phyloP scores from a whole-genome alignment of 1,284 basidiomycete genomes.

The Fomes fomentarius region DNA sequence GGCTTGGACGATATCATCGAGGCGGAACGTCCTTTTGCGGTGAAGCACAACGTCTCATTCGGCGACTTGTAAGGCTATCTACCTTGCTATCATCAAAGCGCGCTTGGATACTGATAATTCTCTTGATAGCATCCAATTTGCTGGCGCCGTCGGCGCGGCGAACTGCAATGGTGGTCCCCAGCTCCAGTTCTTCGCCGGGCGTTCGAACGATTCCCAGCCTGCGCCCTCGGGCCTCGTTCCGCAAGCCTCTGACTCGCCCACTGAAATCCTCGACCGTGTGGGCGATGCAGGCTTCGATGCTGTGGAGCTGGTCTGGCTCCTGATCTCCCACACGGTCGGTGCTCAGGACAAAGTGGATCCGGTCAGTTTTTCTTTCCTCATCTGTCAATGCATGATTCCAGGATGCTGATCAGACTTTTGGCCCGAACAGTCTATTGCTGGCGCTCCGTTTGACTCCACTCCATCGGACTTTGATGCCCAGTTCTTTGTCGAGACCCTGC shows the following conservation, averaged over 20 bases:
- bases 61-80: conserved; percentile 32
- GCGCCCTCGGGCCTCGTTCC: conserved; percentile 33
- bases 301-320: conserved; percentile 32
- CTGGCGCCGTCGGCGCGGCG: conserved; percentile 33
- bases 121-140: conserved; percentile 33
- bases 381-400: too few relatives aligned
- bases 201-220: conserved; percentile 27
- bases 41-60: conserved; percentile 33
- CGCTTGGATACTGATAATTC: background rate
- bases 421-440: conserved; percentile 14
- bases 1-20: conserved; percentile 36
- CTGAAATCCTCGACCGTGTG: conserved; percentile 33
- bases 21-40: conserved; percentile 30
- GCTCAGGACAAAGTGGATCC: conserved; percentile 31
- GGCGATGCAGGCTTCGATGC: conserved; percentile 32
- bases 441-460: conserved; percentile 37
- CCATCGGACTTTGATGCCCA: conserved; percentile 41
- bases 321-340: conserved; percentile 34
- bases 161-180: conserved; percentile 37
- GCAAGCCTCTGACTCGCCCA: conserved; percentile 30
- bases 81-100: conserved; percentile 1
- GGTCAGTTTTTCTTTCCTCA: conserved; percentile 4
- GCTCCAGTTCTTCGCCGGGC: conserved; percentile 32
- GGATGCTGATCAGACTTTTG: too few relatives aligned
- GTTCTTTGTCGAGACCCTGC: conserved; percentile 43